These are phyloP conservation scores for Globisporangium takayamanum DNA, from an alignment of 352 stramenopile genomes.

Conservation along the genomic window DNA sequence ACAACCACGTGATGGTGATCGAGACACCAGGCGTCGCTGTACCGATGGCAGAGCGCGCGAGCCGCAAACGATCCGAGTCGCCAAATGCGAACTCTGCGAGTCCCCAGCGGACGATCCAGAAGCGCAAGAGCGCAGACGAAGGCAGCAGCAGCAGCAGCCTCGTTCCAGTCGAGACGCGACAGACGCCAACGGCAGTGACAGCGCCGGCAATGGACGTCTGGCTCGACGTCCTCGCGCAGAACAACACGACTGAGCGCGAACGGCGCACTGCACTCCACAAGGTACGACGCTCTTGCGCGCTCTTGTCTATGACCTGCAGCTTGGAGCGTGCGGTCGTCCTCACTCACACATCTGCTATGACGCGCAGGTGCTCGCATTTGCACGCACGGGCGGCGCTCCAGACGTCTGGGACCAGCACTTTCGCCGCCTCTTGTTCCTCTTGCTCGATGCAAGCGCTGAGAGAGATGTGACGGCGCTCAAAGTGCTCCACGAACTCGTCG, in stretches of 20 bases:
- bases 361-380: conserved; percentile 24
- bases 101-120: conserved; percentile 33
- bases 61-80: conserved; percentile 45
- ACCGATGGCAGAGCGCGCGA: conserved; percentile 18
- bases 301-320: no score
- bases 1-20: conserved; percentile 13
- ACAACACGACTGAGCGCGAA: conserved; percentile 37
- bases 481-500: conserved; percentile 40
- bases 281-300: conserved; percentile 18
- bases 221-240: conserved; percentile 32
- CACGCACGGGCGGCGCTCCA: conserved; percentile 16
- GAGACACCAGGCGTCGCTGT: neutral
- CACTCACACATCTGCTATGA: no score
- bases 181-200: neutral
- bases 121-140: conserved; percentile 33
- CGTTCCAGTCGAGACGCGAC: neutral
- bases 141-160: neutral
- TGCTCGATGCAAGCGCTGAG: conserved; percentile 41
- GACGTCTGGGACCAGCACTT: conserved; percentile 39
- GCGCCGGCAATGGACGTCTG: conserved; percentile 31
- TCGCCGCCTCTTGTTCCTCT: conserved; percentile 29
- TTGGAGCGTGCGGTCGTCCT: no score
- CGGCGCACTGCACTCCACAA: conserved; percentile 37
- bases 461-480: conserved; percentile 46
- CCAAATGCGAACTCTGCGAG: conserved; percentile 31